Evolutionary conservation across 2,329 filamentous ascomycete species (phyloP), one percentile per base, ranked within the genome.

Genomic region (Stromatinia cepivora): DNA sequence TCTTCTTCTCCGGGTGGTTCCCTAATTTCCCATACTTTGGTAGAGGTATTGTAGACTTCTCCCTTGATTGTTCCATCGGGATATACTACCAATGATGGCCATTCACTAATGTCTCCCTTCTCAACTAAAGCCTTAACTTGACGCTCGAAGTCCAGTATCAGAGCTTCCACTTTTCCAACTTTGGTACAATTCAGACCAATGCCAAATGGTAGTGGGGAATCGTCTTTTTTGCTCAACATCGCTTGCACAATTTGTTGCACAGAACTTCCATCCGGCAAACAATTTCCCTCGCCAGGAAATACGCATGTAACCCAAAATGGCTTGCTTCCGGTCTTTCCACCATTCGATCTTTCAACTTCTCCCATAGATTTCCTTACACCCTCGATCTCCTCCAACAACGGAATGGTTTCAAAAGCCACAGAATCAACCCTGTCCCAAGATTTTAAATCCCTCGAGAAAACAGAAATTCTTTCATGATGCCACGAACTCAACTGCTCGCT

Each of bases 171-270:
- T 76, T 90, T 88, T 63, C 84, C 82, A 46, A 91, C 83, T 77
- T 89, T 90, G 50, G 85, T 91, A 77, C 89, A 91, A 78, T 91
- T 91, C 75, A 91, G 84, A 1, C 89, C 89, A 34, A 92, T 82
- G 0, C 85, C 88, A 85, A 85, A 88, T 0, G 88, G 88, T 4
- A 78, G 71, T 15, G 69, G 71, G 3, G 69, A 71, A 8, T 69
- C 74, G 2, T 71, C 48, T 48, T 63, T 67, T 15, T 53, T 64
- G 9, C 71, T 70, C 42, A 84, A 34, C 73, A 82, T 80, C 36
- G 79, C 79, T 42, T 72, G 59, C 11, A 84, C 79, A 71, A 84
- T 81, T 70, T 83, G 73, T 59, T 79, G 77, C 31, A 84, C 79
- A 3, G 76, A 77, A 71, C 80, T 85, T 2, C 87, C 87, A 73